Percentiles rank a stretch among this genome's conserved stretches.
These are phyloP conservation scores for Ustilago sp. DNA, from an alignment of 1,284 basidiomycete species.

Conservation along the genomic window DNA sequence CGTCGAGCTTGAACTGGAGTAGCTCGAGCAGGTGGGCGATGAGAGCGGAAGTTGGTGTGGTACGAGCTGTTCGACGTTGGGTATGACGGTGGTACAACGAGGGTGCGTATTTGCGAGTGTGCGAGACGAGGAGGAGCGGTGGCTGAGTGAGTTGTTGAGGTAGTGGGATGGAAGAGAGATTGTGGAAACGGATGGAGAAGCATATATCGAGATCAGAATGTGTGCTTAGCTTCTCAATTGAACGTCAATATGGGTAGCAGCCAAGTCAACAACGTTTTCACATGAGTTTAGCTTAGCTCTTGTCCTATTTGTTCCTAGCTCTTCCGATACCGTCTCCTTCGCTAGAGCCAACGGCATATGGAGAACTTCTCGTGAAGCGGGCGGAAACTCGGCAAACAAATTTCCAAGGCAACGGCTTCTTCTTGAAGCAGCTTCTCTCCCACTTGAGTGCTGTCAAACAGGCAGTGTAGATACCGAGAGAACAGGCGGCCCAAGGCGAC, in stretches of 20 bases:
- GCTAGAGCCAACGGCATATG: not conserved
- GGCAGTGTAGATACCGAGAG: not conserved
- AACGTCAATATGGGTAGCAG: constrained; percentile 9
- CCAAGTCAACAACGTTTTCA: not conserved
- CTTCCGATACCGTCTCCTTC: constrained; percentile 11
- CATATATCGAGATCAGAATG: constrained; percentile 1
- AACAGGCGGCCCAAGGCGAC: constrained; percentile 7
- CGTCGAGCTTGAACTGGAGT: not conserved
- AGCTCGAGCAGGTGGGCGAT: not conserved
- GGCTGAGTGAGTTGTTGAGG: not conserved
- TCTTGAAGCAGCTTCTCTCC: constrained; percentile 7
- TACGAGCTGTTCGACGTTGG: not conserved
- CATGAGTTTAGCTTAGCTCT: constrained; percentile 13
- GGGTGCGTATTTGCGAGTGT: not conserved
- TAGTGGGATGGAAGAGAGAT: not conserved
- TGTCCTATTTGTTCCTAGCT: constrained; percentile 22
- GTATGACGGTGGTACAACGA: not conserved
- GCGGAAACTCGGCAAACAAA: constrained; percentile 8
- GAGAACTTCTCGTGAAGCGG: not conserved
- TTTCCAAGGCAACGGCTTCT: not conserved
- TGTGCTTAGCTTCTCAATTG: not conserved
- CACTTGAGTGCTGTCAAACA: not conserved
- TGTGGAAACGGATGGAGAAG: not conserved
- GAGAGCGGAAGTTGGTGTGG: not conserved
- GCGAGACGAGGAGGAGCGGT: not conserved